A percentile compares a stretch with the other conserved stretches of the same genome.
These are phyloP conservation scores for Populus hybrid DNA, from an alignment of 441 rosid species.

Conservation along the genomic window DNA sequence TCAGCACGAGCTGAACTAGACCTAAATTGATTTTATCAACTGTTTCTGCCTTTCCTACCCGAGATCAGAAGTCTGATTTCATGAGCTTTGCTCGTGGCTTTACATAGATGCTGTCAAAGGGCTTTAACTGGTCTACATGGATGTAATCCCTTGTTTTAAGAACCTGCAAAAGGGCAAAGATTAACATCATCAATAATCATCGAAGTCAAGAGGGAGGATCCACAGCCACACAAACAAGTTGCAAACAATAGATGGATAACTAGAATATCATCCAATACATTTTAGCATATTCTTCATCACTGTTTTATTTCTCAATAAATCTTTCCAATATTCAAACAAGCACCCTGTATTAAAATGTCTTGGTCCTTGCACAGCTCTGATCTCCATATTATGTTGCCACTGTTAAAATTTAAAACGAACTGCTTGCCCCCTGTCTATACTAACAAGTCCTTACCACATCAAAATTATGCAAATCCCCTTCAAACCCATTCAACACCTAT, in stretches of 20 bases:
- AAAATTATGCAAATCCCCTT: background rate
- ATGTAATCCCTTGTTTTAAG: slow-evolving; percentile 89
- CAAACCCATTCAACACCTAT: background rate
- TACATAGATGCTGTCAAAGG: slow-evolving; percentile 62
- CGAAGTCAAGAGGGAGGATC: background rate
- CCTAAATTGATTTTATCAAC: slow-evolving; percentile 21
- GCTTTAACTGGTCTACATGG: slow-evolving; percentile 78
- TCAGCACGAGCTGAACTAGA: slow-evolving; percentile 27
- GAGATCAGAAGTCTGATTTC: slow-evolving; percentile 73
- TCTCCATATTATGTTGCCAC: background rate
- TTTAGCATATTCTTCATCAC: background rate
- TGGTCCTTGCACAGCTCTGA: background rate
- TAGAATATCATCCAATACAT: background rate
- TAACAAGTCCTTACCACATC: background rate
- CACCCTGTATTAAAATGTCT: background rate
- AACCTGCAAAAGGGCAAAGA: slow-evolving; percentile 44
- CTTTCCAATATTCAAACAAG: background rate
- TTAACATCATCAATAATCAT: background rate
- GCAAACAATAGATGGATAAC: background rate
- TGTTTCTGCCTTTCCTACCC: slow-evolving; percentile 20
- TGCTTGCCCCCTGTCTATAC: background rate
- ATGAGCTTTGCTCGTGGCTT: slow-evolving; percentile 72
- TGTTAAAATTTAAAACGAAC: background rate
- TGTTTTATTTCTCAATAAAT: background rate
- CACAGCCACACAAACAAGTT: background rate